Base-by-base conservation (phyloP, 192 early-diverging fungal genomes). In the Spizellomyces sp. region DNA sequence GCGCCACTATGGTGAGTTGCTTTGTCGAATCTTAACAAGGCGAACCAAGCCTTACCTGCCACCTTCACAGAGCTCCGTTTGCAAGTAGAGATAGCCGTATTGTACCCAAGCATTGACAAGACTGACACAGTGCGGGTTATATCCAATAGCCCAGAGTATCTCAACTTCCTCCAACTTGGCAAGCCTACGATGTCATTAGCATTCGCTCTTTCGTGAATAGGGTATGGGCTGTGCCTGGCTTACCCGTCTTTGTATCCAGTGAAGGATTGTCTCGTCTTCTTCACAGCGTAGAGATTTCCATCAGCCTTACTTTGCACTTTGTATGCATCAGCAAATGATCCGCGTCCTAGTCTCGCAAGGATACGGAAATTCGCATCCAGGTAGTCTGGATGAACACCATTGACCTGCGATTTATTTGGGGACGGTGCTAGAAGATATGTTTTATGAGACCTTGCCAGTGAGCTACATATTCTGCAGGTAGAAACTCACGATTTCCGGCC, bases 91-190 rank as follows among this genome's bases (percentile, higher is more conserved):
- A 71, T 88, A 86, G 4, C 95, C 95, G 42, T 81, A 80, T 78
- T 99, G 94, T 65, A 96, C 94, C 96, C 96, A 99, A 0, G 96
- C 95, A 71, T 84, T 80, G 45, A 90, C 48, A 6, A 99, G 76
- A 58, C 89, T 76, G 44, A 96, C 81, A 61, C 91, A 88, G 64
- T 92, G 80, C 1, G 78, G 81, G 64, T 75, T 70, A 7, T 69
- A 70, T 46, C 87, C 82, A 9, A 96, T 62, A 6, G 78, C 66
- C 84, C 90, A 92, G 82, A 96, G 75, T 21, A 94, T 83, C 58
- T 90, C 86, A 6, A 93, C 94, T 78, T 99, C 96, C 45, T 89
- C 84, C 62, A 99, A 69, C 42, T 90, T 88, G 42, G 72, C 71
- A 56, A 85, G 79, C 50, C 92, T 90, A 59, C 44, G 4, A 0